A percentile compares a stretch with the other conserved stretches of the same genome.
Evolutionary conservation across 2,329 filamentous ascomycete genomes (phyloP).

Genomic region (Hymenoscyphus linearis): DNA sequence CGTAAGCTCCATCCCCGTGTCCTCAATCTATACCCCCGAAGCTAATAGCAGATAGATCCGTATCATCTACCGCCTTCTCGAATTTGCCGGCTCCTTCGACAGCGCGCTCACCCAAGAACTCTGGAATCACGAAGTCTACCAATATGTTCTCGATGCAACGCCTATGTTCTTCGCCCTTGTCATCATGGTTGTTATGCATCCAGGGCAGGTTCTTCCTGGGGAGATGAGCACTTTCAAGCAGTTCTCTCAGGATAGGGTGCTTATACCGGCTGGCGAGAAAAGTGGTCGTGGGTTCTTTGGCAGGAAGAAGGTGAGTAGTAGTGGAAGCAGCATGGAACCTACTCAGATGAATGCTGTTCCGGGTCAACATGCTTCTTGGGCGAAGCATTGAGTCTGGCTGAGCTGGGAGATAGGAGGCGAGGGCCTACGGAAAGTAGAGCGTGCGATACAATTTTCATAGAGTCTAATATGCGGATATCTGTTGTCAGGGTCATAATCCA

Average conservation of each 20-base stretch:
- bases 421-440: background rate
- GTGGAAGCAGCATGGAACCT: background rate
- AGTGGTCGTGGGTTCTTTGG: background rate
- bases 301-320: background rate
- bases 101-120: constrained; percentile 39
- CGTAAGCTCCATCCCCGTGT: background rate
- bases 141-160: constrained; percentile 46
- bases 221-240: constrained; percentile 19
- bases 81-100: constrained; percentile 44
- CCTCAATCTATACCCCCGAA: background rate
- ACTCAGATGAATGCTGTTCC: background rate
- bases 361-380: background rate
- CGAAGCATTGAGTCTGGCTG: background rate
- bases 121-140: constrained; percentile 47
- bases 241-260: background rate
- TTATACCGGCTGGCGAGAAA: background rate
- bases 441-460: background rate
- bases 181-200: constrained; percentile 42
- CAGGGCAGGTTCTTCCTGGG: constrained; percentile 42
- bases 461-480: background rate
- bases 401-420: background rate
- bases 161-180: constrained; percentile 48
- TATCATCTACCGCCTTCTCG: constrained; percentile 55
- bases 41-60: constrained; percentile 33
- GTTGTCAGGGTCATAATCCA: background rate